phyloP scores from a whole-genome alignment of 129 eudicot species.

The Logfia minima region DNA sequence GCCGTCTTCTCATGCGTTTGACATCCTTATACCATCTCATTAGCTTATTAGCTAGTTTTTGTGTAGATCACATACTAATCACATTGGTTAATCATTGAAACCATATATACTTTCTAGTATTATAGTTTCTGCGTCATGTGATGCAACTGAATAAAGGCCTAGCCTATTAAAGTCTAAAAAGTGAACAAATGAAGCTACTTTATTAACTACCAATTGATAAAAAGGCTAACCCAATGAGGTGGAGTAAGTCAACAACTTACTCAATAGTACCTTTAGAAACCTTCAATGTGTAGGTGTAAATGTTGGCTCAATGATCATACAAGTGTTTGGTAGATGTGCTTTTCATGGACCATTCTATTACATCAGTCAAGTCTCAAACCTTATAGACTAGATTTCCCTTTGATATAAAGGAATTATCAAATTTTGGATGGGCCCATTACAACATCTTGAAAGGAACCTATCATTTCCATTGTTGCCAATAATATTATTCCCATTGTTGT shows the following conservation, averaged over 20 bases:
- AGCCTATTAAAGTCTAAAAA: background rate
- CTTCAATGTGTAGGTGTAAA: slow-evolving; percentile 33
- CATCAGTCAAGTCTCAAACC: slow-evolving; percentile 30
- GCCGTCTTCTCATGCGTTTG: background rate
- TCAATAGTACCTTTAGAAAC: slow-evolving; percentile 28
- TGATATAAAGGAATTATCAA: slow-evolving; percentile 27
- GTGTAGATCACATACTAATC: background rate
- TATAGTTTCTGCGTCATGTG: background rate
- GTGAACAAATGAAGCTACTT: slow-evolving; percentile 8
- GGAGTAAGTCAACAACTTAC: slow-evolving; percentile 31
- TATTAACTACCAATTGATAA: slow-evolving; percentile 11
- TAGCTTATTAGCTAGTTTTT: background rate
- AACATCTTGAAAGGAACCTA: slow-evolving; percentile 26
- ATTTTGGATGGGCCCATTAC: slow-evolving; percentile 17
- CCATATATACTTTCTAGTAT: background rate
- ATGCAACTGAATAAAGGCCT: background rate
- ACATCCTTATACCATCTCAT: background rate
- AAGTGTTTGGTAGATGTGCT: slow-evolving; percentile 40
- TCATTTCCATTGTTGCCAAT: slow-evolving; percentile 28
- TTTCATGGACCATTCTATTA: slow-evolving; percentile 44
- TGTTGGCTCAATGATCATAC: slow-evolving; percentile 37
- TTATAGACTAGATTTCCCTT: slow-evolving; percentile 40
- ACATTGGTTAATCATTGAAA: background rate
- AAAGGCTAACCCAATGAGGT: slow-evolving; percentile 16
- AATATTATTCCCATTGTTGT: slow-evolving; percentile 24